Conservation (phyloP, 768 basidiomycete species). For the Boletales sp. region DNA sequence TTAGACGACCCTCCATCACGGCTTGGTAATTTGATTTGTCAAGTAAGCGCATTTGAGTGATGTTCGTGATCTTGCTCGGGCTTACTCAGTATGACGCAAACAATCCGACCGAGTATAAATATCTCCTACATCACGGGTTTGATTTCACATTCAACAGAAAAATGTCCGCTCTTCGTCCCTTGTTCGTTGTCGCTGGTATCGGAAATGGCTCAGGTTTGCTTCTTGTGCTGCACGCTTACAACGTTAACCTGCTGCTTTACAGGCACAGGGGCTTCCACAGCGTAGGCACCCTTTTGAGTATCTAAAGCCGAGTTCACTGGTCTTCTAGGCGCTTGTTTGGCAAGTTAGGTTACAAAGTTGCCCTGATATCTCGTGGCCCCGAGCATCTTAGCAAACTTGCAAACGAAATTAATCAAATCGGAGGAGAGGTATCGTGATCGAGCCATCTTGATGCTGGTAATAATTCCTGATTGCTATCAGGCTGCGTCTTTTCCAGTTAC, state of each 20-base stretch:
- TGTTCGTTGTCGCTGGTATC: slow-evolving; percentile 58
- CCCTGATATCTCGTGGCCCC: slow-evolving; percentile 57
- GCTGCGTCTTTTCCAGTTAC: slow-evolving; percentile 54
- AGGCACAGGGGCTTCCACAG: slow-evolving; percentile 59
- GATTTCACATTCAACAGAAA: slow-evolving; percentile 1
- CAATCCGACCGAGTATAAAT: slow-evolving; percentile 8
- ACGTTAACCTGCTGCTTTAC: not conserved
- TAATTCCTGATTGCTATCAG: slow-evolving; percentile 29
- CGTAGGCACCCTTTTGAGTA: slow-evolving; percentile 36
- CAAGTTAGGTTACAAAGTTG: slow-evolving; percentile 62
- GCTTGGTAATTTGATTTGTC: too few relatives aligned
- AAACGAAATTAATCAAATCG: slow-evolving; percentile 48
- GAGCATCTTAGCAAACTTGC: slow-evolving; percentile 52
- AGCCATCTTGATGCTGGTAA: not conserved
- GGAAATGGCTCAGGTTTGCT: slow-evolving; percentile 38
- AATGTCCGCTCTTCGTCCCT: slow-evolving; percentile 39
- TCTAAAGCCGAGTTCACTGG: not conserved
- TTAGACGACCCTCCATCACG: slow-evolving; percentile 8
- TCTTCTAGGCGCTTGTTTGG: slow-evolving; percentile 51
- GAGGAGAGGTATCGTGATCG: slow-evolving; percentile 49
- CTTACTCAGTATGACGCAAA: slow-evolving; percentile 16
- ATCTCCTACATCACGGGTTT: not conserved
- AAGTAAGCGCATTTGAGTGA: not conserved
- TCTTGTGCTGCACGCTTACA: not conserved
- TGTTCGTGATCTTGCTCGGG: slow-evolving; percentile 4